phyloP scores from a whole-genome alignment of 345 rosid species.

The Clarkia xantiana region DNA sequence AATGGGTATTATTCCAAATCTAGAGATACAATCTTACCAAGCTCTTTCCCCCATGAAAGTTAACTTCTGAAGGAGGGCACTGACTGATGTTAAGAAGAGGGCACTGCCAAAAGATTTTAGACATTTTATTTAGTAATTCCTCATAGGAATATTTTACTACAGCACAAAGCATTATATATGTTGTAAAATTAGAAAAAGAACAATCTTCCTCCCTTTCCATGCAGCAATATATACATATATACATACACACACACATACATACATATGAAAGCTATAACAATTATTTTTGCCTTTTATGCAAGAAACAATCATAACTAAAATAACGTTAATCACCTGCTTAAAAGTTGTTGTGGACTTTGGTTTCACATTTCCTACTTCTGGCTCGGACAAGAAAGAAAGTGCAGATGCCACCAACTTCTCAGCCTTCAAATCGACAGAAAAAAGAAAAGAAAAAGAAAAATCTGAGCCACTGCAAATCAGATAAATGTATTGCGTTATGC shows the following conservation, averaged over 20 bases:
- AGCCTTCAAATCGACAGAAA: constrained; percentile 34
- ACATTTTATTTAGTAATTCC: constrained; percentile 11
- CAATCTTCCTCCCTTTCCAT: no score
- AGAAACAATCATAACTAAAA: background rate
- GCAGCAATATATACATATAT: no score
- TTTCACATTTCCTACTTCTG: constrained; percentile 28
- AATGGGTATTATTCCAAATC: background rate
- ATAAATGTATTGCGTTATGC: background rate
- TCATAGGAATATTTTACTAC: no score
- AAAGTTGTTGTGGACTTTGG: constrained; percentile 26
- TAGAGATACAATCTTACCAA: constrained; percentile 32
- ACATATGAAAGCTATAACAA: background rate
- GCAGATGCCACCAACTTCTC: constrained; percentile 72
- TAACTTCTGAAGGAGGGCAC: constrained; percentile 81
- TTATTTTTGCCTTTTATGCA: background rate
- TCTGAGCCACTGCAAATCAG: background rate
- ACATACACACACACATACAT: no score
- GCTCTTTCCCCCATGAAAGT: constrained; percentile 42
- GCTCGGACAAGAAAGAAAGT: constrained; percentile 44
- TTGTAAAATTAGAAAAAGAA: no score
- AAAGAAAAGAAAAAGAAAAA: no score
- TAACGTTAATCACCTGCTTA: constrained; percentile 44
- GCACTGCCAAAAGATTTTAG: constrained; percentile 43
- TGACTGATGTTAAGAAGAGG: constrained; percentile 86
- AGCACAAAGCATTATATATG: no score